Evolutionary conservation across 2,329 filamentous ascomycete species (phyloP), one percentile per base, ranked within the genome.

Genomic region (Drechslerella coelobrocha): DNA sequence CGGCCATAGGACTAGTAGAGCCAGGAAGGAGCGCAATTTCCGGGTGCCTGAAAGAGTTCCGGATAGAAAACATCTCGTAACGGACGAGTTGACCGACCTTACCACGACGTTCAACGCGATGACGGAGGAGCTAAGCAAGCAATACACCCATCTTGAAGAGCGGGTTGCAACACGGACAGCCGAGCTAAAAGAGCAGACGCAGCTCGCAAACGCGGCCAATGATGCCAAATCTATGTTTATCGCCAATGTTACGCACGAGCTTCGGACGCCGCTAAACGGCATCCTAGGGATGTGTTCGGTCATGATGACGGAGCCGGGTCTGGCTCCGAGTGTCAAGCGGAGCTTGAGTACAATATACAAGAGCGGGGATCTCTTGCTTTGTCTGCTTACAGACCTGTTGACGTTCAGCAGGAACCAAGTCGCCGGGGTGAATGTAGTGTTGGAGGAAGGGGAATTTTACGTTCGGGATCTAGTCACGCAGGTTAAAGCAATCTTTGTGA

Each of bases 171-270:
- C 92, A 77, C 84, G 92, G 57, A 97, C 92, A 0, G 85, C 85
- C 31, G 90, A 97, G 78, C 82, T 97, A 0, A 91, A 96, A 76
- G 86, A 95, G 90, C 81, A 96, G 47, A 72, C 61, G 8, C 50
- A 71, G 17, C 26, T 71, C 6, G 73, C 73, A 21, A 66, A 96
- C 78, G 89, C 90, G 12, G 92, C 92, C 1, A 97, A 96, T 75
- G 90, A 96, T 79, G 95, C 91, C 83, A 99, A 99, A 80, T 97
- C 94, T 0, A 83, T 97, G 12, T 97, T 97, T 81, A 95, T 99
- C 73, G 94, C 94, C 17, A 97, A 97, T 76, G 96, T 97, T 54
- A 89, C 86, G 0, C 87, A 89, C 74, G 87, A 97, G 78, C 83
- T 99, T 37, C 95, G 96, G 77, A 99, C 94, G 0, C 94, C 94